Evolutionary conservation across 2,329 filamentous ascomycete genomes (phyloP), one percentile per base, ranked within the genome.

Genomic region (Venturia pyrina): DNA sequence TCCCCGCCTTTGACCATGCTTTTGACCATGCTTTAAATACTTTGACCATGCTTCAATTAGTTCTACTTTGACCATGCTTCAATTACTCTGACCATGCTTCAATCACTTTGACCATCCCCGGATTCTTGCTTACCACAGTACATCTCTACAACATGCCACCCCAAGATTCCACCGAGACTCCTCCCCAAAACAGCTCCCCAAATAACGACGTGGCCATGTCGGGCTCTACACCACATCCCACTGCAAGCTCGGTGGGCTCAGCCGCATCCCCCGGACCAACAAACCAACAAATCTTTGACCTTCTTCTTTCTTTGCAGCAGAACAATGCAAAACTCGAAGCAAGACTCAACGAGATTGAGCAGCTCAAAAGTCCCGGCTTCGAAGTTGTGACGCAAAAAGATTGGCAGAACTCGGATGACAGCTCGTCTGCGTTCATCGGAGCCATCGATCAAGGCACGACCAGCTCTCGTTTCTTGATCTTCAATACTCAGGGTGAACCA

Each of bases 401-500:
- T 13, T 57, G 63, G 48, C 28, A 57, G n/a, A 43, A 28, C 7
- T 43, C 48, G 17, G 48, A 65, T 17, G 56, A 66, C 28, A 62
- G 37, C 46, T 64, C 24, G n/a, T 43, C 65, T 21, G 65, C 59
- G 2, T 96, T 91, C 72, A 88, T 96, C 68, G 92, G 91, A 68
- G 90, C 89, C 71, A 93, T 96, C 74, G 92, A 96, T 74, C 91
- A 96, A 73, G 92, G 92, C 67, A 96, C 92, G 11, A 96, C 92
- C 41, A 93, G 89, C 67, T 90, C 91, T 43, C 85, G 92, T 41
- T 96, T 96, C 78, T 84, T 96, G 71, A 93, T 97, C 73, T 97
- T 96, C 79, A 87, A 96, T 77, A 86, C 86, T 69, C 79, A 85
- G 56, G 91, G 92, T 66, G 86, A 89, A 67, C 89, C 90, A 3